Percentiles rank a stretch among this genome's conserved stretches.
These are phyloP conservation scores for Solanum pennellii DNA, from an alignment of 257 asterid species.

Conservation along the genomic window DNA sequence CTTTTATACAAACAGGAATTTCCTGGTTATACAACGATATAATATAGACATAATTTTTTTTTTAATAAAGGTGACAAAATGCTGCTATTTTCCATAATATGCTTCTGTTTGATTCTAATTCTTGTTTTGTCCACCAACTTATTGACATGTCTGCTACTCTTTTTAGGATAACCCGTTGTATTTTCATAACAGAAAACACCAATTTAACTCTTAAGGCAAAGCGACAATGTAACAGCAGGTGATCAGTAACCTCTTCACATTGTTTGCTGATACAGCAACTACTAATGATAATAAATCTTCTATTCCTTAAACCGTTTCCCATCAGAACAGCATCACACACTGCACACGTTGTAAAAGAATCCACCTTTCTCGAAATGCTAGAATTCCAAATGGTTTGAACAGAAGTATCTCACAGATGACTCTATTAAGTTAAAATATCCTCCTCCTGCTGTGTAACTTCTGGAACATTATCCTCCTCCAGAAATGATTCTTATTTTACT, in stretches of 20 bases:
- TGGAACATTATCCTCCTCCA: background rate
- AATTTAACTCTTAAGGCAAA: background rate
- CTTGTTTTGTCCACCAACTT: background rate
- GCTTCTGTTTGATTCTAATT: background rate
- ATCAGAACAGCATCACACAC: background rate
- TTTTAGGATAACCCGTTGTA: background rate
- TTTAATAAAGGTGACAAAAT: background rate
- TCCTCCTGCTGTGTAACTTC: background rate
- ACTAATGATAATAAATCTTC: background rate
- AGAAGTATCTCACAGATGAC: background rate
- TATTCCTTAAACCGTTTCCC: background rate
- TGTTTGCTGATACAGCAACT: background rate
- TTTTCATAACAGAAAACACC: background rate
- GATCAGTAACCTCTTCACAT: background rate
- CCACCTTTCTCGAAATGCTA: background rate
- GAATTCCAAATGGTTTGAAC: background rate
- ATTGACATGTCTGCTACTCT: background rate
- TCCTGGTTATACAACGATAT: background rate
- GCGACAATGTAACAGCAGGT: background rate
- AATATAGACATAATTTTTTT: background rate
- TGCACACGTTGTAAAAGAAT: background rate
- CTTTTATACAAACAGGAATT: background rate
- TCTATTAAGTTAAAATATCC: background rate
- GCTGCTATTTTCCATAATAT: background rate
- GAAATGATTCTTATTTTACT: background rate